Conservation (phyloP, 2,329 filamentous ascomycete genomes). For the Claviceps pazoutovae region DNA sequence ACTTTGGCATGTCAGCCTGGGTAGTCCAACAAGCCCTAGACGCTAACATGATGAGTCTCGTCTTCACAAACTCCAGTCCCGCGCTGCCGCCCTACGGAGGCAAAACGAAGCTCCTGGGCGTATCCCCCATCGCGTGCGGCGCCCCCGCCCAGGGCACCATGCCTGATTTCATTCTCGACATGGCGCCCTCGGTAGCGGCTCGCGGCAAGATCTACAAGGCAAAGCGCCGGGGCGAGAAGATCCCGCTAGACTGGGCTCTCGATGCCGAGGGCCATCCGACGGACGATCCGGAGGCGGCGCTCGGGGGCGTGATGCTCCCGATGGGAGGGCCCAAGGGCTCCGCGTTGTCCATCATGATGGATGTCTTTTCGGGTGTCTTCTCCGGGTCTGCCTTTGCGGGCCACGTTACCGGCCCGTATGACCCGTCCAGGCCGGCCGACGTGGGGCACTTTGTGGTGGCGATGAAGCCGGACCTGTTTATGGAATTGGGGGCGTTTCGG, state of each 20-base stretch:
- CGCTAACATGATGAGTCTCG: constrained; percentile 53
- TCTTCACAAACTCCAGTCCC: constrained; percentile 60
- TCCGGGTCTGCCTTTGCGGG: constrained; percentile 69
- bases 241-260: constrained; percentile 61
- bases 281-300: constrained; percentile 54
- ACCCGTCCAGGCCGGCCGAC: constrained; percentile 51
- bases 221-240: constrained; percentile 50
- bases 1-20: constrained; percentile 77
- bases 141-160: constrained; percentile 48
- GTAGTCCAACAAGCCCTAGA: constrained; percentile 65
- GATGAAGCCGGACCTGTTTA: constrained; percentile 62
- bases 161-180: constrained; percentile 53
- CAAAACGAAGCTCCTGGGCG: constrained; percentile 54
- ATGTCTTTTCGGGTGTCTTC: constrained; percentile 69
- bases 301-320: constrained; percentile 69
- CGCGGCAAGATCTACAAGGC: constrained; percentile 64
- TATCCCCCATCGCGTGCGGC: constrained; percentile 62
- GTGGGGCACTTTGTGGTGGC: constrained; percentile 63
- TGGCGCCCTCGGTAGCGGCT: constrained; percentile 57
- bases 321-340: constrained; percentile 79
- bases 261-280: constrained; percentile 56
- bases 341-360: constrained; percentile 71
- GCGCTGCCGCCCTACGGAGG: constrained; percentile 61
- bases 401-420: constrained; percentile 63
- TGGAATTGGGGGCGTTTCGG: constrained; percentile 55